phyloP scores from a whole-genome alignment of 495 filamentous ascomycete species.

The Talaromyces stipitatus region DNA sequence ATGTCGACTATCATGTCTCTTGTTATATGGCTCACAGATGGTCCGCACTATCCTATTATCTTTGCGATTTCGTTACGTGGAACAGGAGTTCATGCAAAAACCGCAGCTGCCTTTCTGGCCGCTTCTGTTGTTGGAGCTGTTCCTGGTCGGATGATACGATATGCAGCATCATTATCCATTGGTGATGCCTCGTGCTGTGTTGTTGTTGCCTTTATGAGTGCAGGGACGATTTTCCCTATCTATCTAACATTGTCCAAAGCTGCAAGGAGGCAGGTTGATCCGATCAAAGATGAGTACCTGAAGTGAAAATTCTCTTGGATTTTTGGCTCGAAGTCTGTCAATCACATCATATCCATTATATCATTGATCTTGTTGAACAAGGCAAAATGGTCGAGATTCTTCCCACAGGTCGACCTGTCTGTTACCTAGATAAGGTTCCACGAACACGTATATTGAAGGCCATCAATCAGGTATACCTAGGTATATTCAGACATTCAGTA shows the following conservation, averaged over 20 bases:
- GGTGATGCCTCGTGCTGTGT: conserved; percentile 33
- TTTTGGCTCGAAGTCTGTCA: no score
- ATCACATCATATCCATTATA: no score
- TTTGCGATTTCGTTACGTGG: conserved; percentile 40
- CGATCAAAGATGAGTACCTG: no score
- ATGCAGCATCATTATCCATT: conserved; percentile 14
- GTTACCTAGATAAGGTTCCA: no score
- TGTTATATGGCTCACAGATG: conserved; percentile 40
- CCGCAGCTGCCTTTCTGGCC: conserved; percentile 32
- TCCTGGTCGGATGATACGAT: conserved; percentile 26
- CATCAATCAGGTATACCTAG: no score
- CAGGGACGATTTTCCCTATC: conserved; percentile 35
- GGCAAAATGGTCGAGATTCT: no score
- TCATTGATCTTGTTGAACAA: no score
- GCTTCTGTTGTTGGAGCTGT: conserved; percentile 38
- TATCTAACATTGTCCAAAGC: conserved; percentile 32
- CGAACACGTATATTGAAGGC: no score
- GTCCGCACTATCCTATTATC: conserved; percentile 39
- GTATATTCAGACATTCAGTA: no score
- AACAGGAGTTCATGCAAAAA: conserved; percentile 40
- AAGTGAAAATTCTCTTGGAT: no score
- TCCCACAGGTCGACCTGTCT: no score
- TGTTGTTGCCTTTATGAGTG: conserved; percentile 36
- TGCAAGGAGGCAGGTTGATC: conserved; percentile 42
- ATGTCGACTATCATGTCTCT: conserved; percentile 28